phyloP scores from a whole-genome alignment of 2,329 filamentous ascomycete genomes.

The Cladosporium cucumerinum region DNA sequence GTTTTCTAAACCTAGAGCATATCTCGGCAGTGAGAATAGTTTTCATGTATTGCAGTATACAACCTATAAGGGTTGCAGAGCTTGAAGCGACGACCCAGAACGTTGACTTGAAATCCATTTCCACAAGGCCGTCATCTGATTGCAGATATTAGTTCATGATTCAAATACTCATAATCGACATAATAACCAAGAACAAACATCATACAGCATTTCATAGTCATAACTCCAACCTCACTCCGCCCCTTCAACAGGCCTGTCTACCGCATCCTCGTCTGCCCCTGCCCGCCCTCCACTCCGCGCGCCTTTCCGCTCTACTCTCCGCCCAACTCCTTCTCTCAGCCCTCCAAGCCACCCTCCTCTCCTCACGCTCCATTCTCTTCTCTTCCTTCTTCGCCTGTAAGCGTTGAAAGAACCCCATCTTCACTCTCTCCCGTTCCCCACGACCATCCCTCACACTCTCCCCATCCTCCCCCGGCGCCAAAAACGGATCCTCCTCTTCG shows the following conservation, averaged over 20 bases:
- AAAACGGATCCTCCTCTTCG: background rate
- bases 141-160: background rate
- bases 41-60: background rate
- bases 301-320: constrained; percentile 3
- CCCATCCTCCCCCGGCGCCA: background rate
- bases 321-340: constrained; percentile 5
- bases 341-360: background rate
- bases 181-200: background rate
- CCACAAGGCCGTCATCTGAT: background rate
- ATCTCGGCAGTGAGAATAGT: too few species aligned
- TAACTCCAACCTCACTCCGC: background rate
- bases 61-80: background rate
- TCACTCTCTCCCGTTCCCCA: background rate
- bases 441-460: background rate
- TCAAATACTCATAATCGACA: background rate
- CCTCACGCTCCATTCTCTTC: constrained; percentile 7
- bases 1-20: background rate
- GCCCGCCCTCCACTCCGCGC: background rate
- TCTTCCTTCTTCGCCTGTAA: constrained; percentile 12
- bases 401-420: constrained; percentile 1
- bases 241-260: constrained; percentile 10
- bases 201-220: background rate
- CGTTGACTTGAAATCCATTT: background rate
- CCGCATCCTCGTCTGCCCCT: constrained; percentile 2
- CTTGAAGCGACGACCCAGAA: background rate